Base-by-base conservation (phyloP, 2,329 filamentous ascomycete species). In the Hypoxylon sp. region DNA sequence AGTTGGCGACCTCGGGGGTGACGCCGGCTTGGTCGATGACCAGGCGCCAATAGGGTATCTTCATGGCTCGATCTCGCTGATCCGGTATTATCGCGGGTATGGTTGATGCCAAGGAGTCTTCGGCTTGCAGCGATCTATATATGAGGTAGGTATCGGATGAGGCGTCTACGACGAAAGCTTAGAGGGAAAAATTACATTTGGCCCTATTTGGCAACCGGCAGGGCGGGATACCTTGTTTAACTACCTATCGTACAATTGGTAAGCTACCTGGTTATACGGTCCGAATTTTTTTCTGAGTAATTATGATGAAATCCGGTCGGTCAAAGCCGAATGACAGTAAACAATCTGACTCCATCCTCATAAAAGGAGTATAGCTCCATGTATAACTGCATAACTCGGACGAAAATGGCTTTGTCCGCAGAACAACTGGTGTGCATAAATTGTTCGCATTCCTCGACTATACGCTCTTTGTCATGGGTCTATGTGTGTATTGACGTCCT, bases 21-120 rank as follows among this genome's bases (percentile, higher is more conserved):
- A 91, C 79, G 45, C 84, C 84, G 30, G 83, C 82, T 60, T 87
- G 88, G 74, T 89, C 83, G 46, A 84, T 73, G 58, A 91, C 65
- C 36, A 67, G 41, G 19, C 61, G 61, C 61, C 61, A 64, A 30
- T 52, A 41, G 23, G 60, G 28, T 52, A 63, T 13, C 19, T n/a
- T 38, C 53, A 48, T 52, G 19, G 19, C 46, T 41, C 25, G 21
- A 14, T 14, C 5, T 25, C 36, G 30, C 10, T 21, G 17, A 19
- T 2, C n/a, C 38, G 38, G 9, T 43, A 43, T 11, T 41, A 21
- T 43, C 38, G 38, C 23, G 14, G n/a, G 14, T 49, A n/a, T 49
- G 59, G 19, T 19, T 43, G 38, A 43, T 17, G 38, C 19, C 38
- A 9, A 17, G 17, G 17, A 4, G 6, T 21, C 6, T 25, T 43